A percentile compares a stretch with the other conserved stretches of the same genome.
phyloP scores from a whole-genome alignment of 2,329 filamentous ascomycete genomes.

The Corinectria fuckeliana region DNA sequence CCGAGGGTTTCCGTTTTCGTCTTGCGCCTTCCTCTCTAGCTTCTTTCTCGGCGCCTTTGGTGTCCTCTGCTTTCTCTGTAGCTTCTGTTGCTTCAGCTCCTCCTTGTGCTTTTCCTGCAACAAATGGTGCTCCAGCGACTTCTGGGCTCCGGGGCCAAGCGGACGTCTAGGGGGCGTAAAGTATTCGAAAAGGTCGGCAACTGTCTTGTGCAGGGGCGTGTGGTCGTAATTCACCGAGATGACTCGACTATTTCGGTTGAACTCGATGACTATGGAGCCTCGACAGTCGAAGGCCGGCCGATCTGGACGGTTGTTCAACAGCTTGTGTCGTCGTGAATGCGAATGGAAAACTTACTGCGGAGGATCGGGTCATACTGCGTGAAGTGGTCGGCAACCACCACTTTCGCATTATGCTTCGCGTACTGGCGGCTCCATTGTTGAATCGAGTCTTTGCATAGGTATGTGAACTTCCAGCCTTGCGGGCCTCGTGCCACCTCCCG shows the following conservation, averaged over 20 bases:
- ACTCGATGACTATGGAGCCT: slow-evolving; percentile 57
- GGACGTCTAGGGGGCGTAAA: slow-evolving; percentile 54
- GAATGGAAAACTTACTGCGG: slow-evolving; percentile 46
- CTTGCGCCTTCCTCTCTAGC: slow-evolving; percentile 40
- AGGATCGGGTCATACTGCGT: slow-evolving; percentile 53
- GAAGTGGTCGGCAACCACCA: slow-evolving; percentile 57
- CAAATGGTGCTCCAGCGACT: slow-evolving; percentile 36
- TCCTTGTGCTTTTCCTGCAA: slow-evolving; percentile 28
- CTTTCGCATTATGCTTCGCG: slow-evolving; percentile 48
- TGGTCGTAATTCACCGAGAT: slow-evolving; percentile 63
- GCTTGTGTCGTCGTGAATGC: too few species aligned
- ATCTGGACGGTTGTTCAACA: slow-evolving; percentile 40
- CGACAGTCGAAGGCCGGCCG: slow-evolving; percentile 67
- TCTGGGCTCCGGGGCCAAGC: slow-evolving; percentile 37
- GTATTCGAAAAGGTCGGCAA: slow-evolving; percentile 55
- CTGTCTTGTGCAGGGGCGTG: slow-evolving; percentile 62
- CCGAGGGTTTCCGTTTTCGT: slow-evolving; percentile 34
- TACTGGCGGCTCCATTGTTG: slow-evolving; percentile 58
- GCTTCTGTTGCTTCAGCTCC: slow-evolving; percentile 22
- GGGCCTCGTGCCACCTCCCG: slow-evolving; percentile 51
- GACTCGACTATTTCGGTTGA: slow-evolving; percentile 53
- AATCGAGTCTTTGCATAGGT: slow-evolving; percentile 60
- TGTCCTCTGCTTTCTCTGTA: too few species aligned
- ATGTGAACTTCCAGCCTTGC: slow-evolving; percentile 61
- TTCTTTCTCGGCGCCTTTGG: slow-evolving; percentile 39